Conservation (phyloP, 1,284 basidiomycete species). For the Papiliotrema fonsecae region DNA sequence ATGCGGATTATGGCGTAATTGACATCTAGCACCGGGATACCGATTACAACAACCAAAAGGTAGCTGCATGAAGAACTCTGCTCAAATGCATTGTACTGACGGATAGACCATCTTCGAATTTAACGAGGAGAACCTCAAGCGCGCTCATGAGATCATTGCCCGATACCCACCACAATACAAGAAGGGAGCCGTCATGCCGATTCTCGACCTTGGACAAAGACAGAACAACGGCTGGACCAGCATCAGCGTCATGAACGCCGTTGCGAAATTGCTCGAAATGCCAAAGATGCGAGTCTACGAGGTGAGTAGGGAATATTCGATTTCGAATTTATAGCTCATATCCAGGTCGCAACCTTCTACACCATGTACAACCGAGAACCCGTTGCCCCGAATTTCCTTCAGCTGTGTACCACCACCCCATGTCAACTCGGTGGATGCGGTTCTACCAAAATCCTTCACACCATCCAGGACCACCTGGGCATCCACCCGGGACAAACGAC, state of each 20-base stretch:
- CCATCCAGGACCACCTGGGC: slow-evolving; percentile 77
- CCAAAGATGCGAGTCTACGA: slow-evolving; percentile 99
- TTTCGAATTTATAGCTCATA: not conserved
- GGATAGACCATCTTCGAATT: slow-evolving; percentile 93
- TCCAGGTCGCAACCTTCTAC: slow-evolving; percentile 88
- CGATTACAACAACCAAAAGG: slow-evolving; percentile 83
- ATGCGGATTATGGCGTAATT: not conserved
- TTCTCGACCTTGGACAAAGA: slow-evolving; percentile 92
- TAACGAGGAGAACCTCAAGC: slow-evolving; percentile 71
- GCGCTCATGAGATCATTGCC: slow-evolving; percentile 82
- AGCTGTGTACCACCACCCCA: slow-evolving; percentile 98
- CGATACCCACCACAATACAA: slow-evolving; percentile 96
- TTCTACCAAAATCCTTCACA: slow-evolving; percentile 80
- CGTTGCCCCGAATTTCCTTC: slow-evolving; percentile 89
- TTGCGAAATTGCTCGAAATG: slow-evolving; percentile 88
- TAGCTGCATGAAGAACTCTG: too few species aligned
- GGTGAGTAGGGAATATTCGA: slow-evolving; percentile 26
- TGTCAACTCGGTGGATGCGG: slow-evolving; percentile 88
- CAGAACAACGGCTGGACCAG: slow-evolving; percentile 99
- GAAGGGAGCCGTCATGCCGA: slow-evolving; percentile 93
- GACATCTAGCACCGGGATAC: slow-evolving; percentile 79
- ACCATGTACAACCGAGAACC: slow-evolving; percentile 99
- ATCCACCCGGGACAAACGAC: slow-evolving; percentile 87
- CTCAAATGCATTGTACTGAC: too few species aligned
- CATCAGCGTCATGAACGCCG: slow-evolving; percentile 98